Percentiles rank a stretch among this genome's conserved stretches.
Conservation (phyloP, 176 grass and related monocot species). For the Sorghum bicolor region Sorghum_bicolor_NCBIv3 NC_012872.2:3193501-3194000, state of each 20-base stretch:
- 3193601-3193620: too few species aligned
- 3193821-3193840: conserved; percentile 19
- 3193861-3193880: background rate
- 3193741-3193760: background rate
- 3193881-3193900: background rate
- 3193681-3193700: background rate
- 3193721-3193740: background rate
- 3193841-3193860: background rate
- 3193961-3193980: conserved; percentile 17
- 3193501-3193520: too few species aligned
- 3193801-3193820: conserved; percentile 22
- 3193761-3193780: background rate
- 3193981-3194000: background rate
- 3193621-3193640: too few species aligned
- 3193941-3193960: background rate
- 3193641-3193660: background rate
- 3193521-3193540: too few species aligned
- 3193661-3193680: background rate
- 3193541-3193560: too few species aligned
- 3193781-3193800: conserved; percentile 14
- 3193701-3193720: background rate
- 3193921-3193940: conserved; percentile 5
- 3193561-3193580: too few species aligned
- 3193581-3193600: too few species aligned
- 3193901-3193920: background rate